phyloP scores from a whole-genome alignment of 1,139 yeast species.

The Candida gigantensis region DNA sequence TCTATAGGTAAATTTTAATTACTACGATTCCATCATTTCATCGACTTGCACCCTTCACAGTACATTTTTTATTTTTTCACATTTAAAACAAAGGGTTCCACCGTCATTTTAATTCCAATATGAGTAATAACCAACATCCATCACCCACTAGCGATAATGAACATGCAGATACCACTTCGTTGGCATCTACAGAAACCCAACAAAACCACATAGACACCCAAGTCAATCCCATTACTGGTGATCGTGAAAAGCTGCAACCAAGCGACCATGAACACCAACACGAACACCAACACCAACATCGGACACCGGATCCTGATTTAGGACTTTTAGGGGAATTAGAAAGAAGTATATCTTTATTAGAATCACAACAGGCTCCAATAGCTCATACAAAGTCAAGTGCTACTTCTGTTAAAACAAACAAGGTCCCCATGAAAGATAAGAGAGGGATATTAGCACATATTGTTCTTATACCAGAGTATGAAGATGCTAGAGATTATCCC shows the following conservation, averaged over 20 bases:
- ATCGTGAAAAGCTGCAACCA: not conserved
- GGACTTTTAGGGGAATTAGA: constrained; percentile 13
- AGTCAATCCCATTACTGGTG: constrained; percentile 9
- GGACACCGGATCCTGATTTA: constrained; percentile 9
- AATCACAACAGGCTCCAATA: constrained; percentile 5
- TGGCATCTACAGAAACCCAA: constrained; percentile 10
- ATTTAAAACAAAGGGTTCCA: too few species aligned
- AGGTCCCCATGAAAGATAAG: constrained; percentile 44
- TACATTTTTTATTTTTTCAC: not conserved
- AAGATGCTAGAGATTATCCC: constrained; percentile 70
- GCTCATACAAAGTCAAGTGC: constrained; percentile 4
- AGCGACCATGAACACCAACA: not conserved
- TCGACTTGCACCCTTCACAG: too few species aligned
- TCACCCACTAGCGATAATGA: not conserved
- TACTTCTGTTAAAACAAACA: constrained; percentile 19
- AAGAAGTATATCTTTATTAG: constrained; percentile 9
- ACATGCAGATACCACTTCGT: constrained; percentile 8
- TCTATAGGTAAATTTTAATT: too few species aligned
- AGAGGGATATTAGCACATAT: constrained; percentile 58
- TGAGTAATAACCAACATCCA: not conserved
- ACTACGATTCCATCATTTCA: too few species aligned
- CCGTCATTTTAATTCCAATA: not conserved
- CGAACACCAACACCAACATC: constrained; percentile 4
- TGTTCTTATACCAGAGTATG: constrained; percentile 67
- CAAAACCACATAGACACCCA: constrained; percentile 7